Base-by-base conservation (phyloP, 2,329 filamentous ascomycete genomes). In the Stachybotrys elegans region DNA sequence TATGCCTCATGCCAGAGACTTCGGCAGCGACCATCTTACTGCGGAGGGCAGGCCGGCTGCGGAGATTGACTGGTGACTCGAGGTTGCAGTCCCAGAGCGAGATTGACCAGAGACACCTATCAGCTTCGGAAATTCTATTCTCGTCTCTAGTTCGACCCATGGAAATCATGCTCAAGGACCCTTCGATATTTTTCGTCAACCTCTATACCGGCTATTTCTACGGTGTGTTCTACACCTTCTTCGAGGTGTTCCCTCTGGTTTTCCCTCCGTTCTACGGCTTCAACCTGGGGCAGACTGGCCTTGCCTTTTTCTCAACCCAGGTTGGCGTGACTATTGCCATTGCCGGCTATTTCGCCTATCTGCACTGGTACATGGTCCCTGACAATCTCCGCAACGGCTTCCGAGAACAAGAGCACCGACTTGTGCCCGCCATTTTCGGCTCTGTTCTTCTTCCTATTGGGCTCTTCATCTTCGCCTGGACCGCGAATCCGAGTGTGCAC, bases 391-490 rank as follows among this genome's bases (percentile, higher is more conserved):
- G n/a, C n/a, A n/a, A n/a, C n/a, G n/a, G n/a, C n/a, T n/a, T n/a
- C n/a, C n/a, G n/a, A n/a, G n/a, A n/a, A n/a, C n/a, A n/a, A n/a
- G 54, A 56, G 25, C 48, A 47, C 5, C 47, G 51, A 2, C 46
- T 56, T 0, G 46, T 49, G 11, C 51, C 54, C 1, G 54, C 45
- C 1, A 41, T 56, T 11, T 14, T 47, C 21, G 84, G 84, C 29
- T 79, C 75, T 2, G 66, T 83, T 43, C 64, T 86, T 12, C 80
- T 87, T 16, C 81, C 83, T 6, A 67, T 83, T 47, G 81, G 81
- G 9, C 61, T 88, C 0, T 86, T 88, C 58, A 79, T 83, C 52
- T 87, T 87, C 60, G 82, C 74, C 5, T 87, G 83, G 81, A 85
- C 83, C 8, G 80, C 80, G 8, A 83, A 78, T 58, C 57, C 73